These are phyloP conservation scores for Fonsecaea pedrosoi DNA, from an alignment of 2,329 filamentous ascomycete genomes.

Conservation along the genomic window DNA sequence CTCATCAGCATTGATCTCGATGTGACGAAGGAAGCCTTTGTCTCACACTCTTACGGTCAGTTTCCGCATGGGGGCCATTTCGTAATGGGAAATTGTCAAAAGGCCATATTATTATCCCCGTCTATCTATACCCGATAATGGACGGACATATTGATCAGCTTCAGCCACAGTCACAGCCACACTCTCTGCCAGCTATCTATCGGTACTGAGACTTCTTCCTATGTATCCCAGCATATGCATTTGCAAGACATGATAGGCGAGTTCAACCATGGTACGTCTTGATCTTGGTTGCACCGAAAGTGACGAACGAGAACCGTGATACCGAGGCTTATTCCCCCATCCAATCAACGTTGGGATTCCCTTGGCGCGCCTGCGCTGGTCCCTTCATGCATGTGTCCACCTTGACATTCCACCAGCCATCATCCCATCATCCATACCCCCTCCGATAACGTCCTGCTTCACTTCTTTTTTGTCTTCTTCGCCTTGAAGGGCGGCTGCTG, in stretches of 20 bases:
- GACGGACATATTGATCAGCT: too few species aligned
- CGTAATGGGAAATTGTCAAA: background rate
- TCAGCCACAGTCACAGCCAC: too few species aligned
- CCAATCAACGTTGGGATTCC: background rate
- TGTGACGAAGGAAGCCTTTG: background rate
- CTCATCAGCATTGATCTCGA: background rate
- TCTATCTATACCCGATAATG: too few species aligned
- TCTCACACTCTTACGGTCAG: background rate
- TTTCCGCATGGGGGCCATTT: background rate
- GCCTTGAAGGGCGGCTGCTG: background rate
- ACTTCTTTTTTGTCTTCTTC: background rate
- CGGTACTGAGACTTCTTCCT: background rate
- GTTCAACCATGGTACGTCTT: too few species aligned
- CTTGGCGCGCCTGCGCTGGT: background rate
- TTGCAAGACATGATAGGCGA: too few species aligned
- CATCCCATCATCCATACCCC: constrained; percentile 5
- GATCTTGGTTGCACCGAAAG: background rate
- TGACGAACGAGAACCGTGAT: background rate
- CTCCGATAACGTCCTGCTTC: background rate
- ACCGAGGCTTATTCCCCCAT: background rate
- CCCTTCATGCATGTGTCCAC: background rate
- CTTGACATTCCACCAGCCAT: background rate
- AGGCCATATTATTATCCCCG: too few species aligned
- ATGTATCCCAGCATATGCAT: background rate
- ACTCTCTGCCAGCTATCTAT: too few species aligned